These are phyloP conservation scores for Bipolaris oryzae DNA, from an alignment of 2,329 filamentous ascomycete genomes.

Conservation along the genomic window DNA sequence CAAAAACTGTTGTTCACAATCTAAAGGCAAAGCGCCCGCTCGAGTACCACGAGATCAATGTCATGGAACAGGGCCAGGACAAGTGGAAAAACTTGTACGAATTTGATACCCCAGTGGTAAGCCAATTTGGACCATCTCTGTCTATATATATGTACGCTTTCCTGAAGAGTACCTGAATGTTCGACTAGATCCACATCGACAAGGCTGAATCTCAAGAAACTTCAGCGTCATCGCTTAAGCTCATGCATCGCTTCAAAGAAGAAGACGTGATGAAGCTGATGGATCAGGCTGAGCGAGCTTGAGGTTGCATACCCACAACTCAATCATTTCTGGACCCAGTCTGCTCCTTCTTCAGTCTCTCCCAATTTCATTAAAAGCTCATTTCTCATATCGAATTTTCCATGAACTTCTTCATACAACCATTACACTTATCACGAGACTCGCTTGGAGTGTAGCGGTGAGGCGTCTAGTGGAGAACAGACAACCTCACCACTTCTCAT, in stretches of 20 bases:
- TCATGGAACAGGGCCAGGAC: slow-evolving; percentile 67
- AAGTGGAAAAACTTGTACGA: slow-evolving; percentile 77
- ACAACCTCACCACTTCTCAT: too few relatives aligned
- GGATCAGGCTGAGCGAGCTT: slow-evolving; percentile 57
- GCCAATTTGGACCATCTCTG: slow-evolving; percentile 16
- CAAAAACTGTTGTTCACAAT: slow-evolving; percentile 69
- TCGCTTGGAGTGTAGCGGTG: too few relatives aligned
- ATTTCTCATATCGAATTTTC: too few relatives aligned
- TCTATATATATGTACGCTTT: slow-evolving; percentile 2
- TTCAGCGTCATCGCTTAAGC: slow-evolving; percentile 66
- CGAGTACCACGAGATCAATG: slow-evolving; percentile 70
- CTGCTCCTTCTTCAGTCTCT: too few relatives aligned
- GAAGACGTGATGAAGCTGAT: slow-evolving; percentile 71
- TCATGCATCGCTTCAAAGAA: slow-evolving; percentile 78
- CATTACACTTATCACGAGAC: too few relatives aligned
- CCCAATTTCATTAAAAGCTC: too few relatives aligned
- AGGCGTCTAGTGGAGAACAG: too few relatives aligned
- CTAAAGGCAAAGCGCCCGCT: slow-evolving; percentile 73
- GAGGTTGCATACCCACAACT: background rate
- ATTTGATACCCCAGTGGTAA: slow-evolving; percentile 80
- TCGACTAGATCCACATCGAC: slow-evolving; percentile 64
- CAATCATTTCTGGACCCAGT: too few relatives aligned
- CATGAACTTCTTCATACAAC: too few relatives aligned
- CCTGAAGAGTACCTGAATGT: slow-evolving; percentile 31
- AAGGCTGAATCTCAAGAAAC: slow-evolving; percentile 57